These are phyloP conservation scores for Stagonosporopsis chrysanthemi DNA, from an alignment of 2,329 filamentous ascomycete genomes.

Conservation along the genomic window DNA sequence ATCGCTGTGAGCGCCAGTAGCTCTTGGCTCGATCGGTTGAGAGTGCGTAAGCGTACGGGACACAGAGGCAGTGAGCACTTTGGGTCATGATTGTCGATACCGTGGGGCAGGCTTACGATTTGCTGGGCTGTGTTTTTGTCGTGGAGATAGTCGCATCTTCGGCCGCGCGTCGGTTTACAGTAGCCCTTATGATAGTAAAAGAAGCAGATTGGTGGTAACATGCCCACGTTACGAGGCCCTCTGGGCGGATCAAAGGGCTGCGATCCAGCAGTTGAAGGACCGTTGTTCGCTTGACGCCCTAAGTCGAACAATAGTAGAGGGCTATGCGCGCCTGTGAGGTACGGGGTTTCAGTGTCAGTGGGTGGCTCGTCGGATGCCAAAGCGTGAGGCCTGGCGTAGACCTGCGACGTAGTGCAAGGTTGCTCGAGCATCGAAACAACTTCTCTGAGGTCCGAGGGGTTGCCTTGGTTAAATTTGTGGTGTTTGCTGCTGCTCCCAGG, in stretches of 20 bases:
- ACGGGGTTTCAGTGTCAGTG: background rate
- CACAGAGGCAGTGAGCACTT: slow-evolving; percentile 25
- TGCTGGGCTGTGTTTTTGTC: slow-evolving; percentile 2
- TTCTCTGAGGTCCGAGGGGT: background rate
- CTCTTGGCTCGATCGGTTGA: background rate
- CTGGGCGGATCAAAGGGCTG: slow-evolving; percentile 4
- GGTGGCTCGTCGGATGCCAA: background rate
- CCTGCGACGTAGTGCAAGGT: background rate
- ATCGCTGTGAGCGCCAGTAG: background rate
- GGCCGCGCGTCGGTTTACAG: slow-evolving; percentile 19
- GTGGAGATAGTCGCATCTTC: slow-evolving; percentile 27
- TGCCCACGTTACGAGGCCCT: slow-evolving; percentile 1
- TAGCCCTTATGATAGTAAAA: slow-evolving; percentile 34
- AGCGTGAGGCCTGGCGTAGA: background rate
- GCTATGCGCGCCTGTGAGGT: background rate
- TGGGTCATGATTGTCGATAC: slow-evolving; percentile 7
- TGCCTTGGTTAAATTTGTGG: background rate
- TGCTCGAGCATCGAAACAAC: background rate
- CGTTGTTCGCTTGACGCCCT: background rate
- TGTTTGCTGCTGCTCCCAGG: background rate
- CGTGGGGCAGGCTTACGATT: slow-evolving; percentile 22
- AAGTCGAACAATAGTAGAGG: background rate
- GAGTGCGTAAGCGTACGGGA: slow-evolving; percentile 15
- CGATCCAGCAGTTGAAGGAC: background rate
- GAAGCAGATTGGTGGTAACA: slow-evolving; percentile 26